These are phyloP conservation scores for Macrolepiota albuminosa DNA, from an alignment of 768 basidiomycete genomes.

Conservation along the genomic window DNA sequence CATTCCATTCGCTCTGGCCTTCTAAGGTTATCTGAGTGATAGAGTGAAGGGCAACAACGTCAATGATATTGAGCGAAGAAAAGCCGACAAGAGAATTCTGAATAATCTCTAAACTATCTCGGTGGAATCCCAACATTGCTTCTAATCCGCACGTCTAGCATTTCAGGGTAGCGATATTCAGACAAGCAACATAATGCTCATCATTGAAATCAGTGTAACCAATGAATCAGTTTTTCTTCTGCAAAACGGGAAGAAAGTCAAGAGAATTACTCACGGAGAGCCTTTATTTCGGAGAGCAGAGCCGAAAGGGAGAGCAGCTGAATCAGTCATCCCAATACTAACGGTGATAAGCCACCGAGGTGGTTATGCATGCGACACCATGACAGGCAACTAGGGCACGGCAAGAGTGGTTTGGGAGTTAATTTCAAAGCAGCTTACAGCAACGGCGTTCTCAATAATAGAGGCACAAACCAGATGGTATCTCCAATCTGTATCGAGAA, in stretches of 20 bases:
- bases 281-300: conserved; percentile 10
- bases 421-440: conserved; percentile 20
- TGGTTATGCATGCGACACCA: conserved; percentile 29
- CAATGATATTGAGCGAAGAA: background rate
- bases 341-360: conserved; percentile 27
- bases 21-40: too few species aligned
- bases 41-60: background rate
- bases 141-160: conserved; percentile 13
- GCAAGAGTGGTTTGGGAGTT: background rate
- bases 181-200: conserved; percentile 19
- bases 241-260: background rate
- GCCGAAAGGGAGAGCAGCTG: conserved; percentile 18
- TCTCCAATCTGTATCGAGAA: conserved; percentile 29
- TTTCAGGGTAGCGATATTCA: conserved; percentile 21
- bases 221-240: background rate
- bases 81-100: too few species aligned
- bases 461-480: conserved; percentile 48
- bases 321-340: conserved; percentile 29
- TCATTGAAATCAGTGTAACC: conserved; percentile 23
- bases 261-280: conserved; percentile 12
- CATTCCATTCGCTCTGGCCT: background rate
- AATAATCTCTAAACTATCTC: background rate
- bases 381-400: conserved; percentile 45
- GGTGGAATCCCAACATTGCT: background rate
- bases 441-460: conserved; percentile 46